Conservation (phyloP, 75 land plant genomes). For the Selaginella moellendorffii region DNA sequence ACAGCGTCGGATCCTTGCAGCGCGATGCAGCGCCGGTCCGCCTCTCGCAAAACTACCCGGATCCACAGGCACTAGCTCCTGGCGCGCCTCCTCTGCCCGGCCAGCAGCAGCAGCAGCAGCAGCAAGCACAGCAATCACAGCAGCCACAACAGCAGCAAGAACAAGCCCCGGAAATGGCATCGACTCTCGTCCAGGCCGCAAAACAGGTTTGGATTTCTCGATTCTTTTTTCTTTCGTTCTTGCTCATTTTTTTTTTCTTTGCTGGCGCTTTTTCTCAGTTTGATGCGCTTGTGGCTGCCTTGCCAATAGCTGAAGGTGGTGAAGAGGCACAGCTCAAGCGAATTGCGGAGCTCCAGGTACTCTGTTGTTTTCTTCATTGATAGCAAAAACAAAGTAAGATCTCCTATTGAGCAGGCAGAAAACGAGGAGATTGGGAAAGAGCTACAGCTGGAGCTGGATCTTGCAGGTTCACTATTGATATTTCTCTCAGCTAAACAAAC, state of each 20-base stretch:
- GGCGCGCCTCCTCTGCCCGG: conserved; percentile 13
- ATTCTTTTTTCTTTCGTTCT: neutral
- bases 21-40: conserved; percentile 82
- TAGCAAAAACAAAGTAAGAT: no score
- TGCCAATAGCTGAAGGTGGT: conserved; percentile 71
- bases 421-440: conserved; percentile 77
- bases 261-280: conserved; percentile 28
- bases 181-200: conserved; percentile 72
- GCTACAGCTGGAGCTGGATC: conserved; percentile 64
- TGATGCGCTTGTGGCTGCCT: conserved; percentile 79
- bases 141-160: conserved; percentile 71
- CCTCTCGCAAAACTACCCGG: conserved; percentile 65
- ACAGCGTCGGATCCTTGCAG: conserved; percentile 83
- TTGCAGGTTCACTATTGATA: conserved; percentile 38
- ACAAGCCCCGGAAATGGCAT: conserved; percentile 32
- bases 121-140: no score
- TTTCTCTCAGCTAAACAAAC: neutral
- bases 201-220: conserved; percentile 43
- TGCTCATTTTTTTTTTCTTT: neutral
- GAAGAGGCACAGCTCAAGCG: conserved; percentile 82
- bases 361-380: neutral
- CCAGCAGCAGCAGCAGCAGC: conserved; percentile 24
- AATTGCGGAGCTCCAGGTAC: conserved; percentile 73
- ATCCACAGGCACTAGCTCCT: conserved; percentile 47
- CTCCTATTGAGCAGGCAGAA: conserved; percentile 68